These are phyloP conservation scores for Cyberlindnera samutprakarnensis DNA, from an alignment of 805 yeast genomes.

Conservation along the genomic window DNA sequence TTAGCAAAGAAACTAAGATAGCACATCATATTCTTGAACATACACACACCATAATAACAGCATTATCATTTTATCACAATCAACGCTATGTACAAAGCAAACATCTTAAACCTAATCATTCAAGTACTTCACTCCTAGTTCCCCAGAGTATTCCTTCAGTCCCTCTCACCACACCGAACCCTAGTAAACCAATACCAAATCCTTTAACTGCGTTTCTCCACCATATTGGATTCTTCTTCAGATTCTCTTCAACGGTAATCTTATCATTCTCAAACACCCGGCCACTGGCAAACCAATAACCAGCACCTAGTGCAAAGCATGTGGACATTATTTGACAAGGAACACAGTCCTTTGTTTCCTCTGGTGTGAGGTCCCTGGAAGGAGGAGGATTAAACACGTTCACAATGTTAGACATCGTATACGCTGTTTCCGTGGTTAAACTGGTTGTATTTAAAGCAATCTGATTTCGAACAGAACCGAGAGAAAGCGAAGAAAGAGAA, in stretches of 20 bases:
- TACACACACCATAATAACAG: not conserved
- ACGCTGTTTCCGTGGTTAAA: too few relatives aligned
- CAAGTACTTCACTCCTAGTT: conserved; percentile 27
- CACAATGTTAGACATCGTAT: conserved; percentile 20
- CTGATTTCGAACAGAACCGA: too few relatives aligned
- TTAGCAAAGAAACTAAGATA: conserved; percentile 31
- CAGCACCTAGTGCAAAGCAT: conserved; percentile 49
- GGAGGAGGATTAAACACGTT: conserved; percentile 21
- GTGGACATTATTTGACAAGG: conserved; percentile 67
- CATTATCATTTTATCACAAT: not conserved
- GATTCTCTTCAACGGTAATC: conserved; percentile 24
- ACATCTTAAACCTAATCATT: too few relatives aligned
- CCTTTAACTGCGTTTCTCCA: conserved; percentile 51
- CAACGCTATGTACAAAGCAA: not conserved
- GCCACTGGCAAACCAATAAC: conserved; percentile 54
- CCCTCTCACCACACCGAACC: conserved; percentile 55
- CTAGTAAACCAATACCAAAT: conserved; percentile 46
- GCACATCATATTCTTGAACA: not conserved
- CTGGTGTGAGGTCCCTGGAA: conserved; percentile 26
- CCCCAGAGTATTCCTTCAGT: conserved; percentile 57
- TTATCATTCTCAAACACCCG: conserved; percentile 41
- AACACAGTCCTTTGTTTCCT: conserved; percentile 45
- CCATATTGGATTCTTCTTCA: conserved; percentile 43
- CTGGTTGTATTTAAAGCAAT: too few relatives aligned
- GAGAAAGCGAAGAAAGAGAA: not conserved